Conservation (phyloP, 192 early-diverging fungal species). For the Linnemannia exigua region DNA sequence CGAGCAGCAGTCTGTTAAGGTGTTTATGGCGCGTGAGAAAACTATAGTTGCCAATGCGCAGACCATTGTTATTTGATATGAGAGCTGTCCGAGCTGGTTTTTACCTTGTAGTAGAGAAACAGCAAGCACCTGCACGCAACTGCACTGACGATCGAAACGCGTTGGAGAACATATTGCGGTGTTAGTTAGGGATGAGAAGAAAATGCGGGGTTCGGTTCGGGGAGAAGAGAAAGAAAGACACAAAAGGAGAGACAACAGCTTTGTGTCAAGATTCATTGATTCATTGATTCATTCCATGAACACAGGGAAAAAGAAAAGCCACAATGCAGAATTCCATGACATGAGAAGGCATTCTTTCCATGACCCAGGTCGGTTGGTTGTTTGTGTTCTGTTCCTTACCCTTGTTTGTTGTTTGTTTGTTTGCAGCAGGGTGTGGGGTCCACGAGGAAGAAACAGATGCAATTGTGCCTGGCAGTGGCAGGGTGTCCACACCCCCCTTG, state of each 20-base stretch:
- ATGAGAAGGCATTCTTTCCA: background rate
- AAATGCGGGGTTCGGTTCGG: background rate
- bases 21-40: conserved; percentile 26
- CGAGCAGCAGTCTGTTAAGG: conserved; percentile 8
- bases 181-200: background rate
- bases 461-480: background rate
- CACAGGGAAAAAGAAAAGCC: background rate
- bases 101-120: conserved; percentile 23
- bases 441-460: background rate
- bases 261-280: background rate
- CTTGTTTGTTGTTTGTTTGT: background rate
- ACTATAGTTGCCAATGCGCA: background rate
- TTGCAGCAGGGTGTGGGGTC: background rate
- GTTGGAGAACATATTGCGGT: conserved; percentile 9
- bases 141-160: conserved; percentile 16
- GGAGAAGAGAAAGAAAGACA: background rate
- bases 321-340: background rate
- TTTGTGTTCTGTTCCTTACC: too few species aligned
- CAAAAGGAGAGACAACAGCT: background rate
- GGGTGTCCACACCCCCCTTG: background rate
- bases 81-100: background rate
- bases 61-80: background rate
- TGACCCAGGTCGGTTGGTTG: background rate
- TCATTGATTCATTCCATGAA: background rate
- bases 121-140: background rate